Evolutionary conservation across 1,139 yeast species (phyloP).

Genomic region (Taphrina communis): DNA sequence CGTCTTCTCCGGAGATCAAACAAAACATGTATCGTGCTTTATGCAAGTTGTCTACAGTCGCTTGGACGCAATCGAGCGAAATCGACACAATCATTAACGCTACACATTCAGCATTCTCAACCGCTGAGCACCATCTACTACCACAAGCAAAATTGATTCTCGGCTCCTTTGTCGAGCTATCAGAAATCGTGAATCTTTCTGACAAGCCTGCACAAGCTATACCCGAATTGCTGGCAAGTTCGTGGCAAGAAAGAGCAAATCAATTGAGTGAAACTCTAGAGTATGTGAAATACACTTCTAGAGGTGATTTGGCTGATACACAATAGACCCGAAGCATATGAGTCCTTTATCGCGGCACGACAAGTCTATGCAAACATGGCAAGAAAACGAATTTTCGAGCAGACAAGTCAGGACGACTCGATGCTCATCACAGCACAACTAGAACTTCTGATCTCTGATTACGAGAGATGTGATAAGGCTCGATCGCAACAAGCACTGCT

Average conservation of each 20-base stretch:
- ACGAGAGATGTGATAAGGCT: not conserved
- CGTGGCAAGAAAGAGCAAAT: not conserved
- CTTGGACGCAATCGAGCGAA: conserved; percentile 48
- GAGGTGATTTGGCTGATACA: not conserved
- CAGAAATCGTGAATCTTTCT: not conserved
- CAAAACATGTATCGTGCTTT: conserved; percentile 59
- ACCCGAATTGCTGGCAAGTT: not conserved
- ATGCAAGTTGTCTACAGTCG: conserved; percentile 48
- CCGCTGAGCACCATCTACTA: not conserved
- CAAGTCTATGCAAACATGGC: conserved; percentile 15
- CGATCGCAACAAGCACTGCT: conserved; percentile 14
- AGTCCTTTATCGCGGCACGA: conserved; percentile 28
- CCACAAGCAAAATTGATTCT: conserved; percentile 4
- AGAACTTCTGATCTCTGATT: conserved; percentile 34
- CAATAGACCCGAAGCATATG: conserved; percentile 9
- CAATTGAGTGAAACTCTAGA: not conserved
- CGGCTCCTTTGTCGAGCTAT: conserved; percentile 29
- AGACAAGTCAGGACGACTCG: conserved; percentile 15
- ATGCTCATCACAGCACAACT: conserved; percentile 48
- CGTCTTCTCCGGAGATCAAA: conserved; percentile 53
- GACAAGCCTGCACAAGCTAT: not conserved
- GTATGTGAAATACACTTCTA: not conserved
- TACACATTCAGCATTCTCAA: not conserved
- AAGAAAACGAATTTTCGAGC: not conserved
- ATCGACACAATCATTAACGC: not conserved